Percentiles rank a stretch among this genome's conserved stretches.
Evolutionary conservation across 345 rosid genomes (phyloP).

Genomic region (Psidium friedrichsthalianum): DNA sequence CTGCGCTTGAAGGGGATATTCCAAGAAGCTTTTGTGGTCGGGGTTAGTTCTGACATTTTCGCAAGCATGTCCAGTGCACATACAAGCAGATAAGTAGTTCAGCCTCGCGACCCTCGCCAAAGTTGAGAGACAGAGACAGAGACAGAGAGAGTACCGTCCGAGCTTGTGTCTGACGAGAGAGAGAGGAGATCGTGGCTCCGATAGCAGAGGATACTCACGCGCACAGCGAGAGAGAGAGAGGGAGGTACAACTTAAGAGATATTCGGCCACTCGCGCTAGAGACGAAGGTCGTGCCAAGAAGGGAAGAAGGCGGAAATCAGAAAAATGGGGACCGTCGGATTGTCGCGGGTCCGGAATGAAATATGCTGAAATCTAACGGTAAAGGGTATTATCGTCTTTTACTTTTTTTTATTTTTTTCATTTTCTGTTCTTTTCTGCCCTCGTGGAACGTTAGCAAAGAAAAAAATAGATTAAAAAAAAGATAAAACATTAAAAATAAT

Average conservation of each 20-base stretch:
- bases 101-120: not conserved
- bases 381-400: no score
- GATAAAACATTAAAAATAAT: no score
- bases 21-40: not conserved
- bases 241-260: not conserved
- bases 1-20: not conserved
- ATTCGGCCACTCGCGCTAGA: not conserved
- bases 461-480: no score
- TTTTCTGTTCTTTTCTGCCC: no score
- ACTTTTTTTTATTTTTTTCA: no score
- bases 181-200: not conserved
- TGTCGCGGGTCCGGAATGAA: not conserved
- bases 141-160: not conserved
- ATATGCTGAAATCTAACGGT: not conserved
- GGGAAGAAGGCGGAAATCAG: not conserved
- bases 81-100: not conserved
- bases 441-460: no score
- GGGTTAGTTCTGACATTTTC: not conserved
- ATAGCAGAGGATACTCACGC: not conserved
- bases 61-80: not conserved
- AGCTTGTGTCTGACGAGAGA: not conserved
- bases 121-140: not conserved
- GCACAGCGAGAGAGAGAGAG: not conserved
- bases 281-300: not conserved
- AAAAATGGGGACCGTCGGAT: not conserved